phyloP scores from a whole-genome alignment of 768 basidiomycete species.

The Pleurotus ostreatus region DNA sequence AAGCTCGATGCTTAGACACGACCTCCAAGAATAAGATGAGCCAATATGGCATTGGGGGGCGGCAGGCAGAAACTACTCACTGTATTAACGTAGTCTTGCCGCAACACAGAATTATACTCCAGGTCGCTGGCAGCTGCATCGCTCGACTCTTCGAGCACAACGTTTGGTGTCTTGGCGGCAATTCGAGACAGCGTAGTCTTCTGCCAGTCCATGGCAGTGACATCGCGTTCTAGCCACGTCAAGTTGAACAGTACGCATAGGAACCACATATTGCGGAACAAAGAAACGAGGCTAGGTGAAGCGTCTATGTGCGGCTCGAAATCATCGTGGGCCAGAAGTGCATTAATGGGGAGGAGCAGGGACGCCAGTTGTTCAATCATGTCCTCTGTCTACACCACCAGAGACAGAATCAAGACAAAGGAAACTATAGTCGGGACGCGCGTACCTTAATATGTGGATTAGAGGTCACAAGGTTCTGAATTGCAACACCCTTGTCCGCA shows the following conservation, averaged over 20 bases:
- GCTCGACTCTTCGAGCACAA: slow-evolving; percentile 77
- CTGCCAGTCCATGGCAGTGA: slow-evolving; percentile 74
- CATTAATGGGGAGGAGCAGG: slow-evolving; percentile 86
- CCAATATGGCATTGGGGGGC: neutral
- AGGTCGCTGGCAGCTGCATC: slow-evolving; percentile 85
- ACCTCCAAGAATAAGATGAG: slow-evolving; percentile 43
- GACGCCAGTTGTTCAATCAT: slow-evolving; percentile 87
- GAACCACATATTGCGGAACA: slow-evolving; percentile 96
- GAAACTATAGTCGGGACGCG: slow-evolving; percentile 1
- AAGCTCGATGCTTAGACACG: slow-evolving; percentile 59
- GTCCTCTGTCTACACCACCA: slow-evolving; percentile 62
- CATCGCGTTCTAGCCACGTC: slow-evolving; percentile 51
- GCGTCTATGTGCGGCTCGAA: slow-evolving; percentile 57
- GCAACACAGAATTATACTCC: slow-evolving; percentile 88
- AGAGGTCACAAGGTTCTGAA: slow-evolving; percentile 74
- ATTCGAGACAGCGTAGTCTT: slow-evolving; percentile 73
- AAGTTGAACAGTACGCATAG: slow-evolving; percentile 85
- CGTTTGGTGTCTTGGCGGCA: slow-evolving; percentile 79
- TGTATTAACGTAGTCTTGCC: slow-evolving; percentile 78
- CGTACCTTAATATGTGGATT: slow-evolving; percentile 65
- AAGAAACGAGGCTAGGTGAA: slow-evolving; percentile 56
- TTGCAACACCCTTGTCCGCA: slow-evolving; percentile 85
- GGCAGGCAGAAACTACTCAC: slow-evolving; percentile 34
- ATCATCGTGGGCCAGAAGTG: slow-evolving; percentile 68
- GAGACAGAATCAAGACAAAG: slow-evolving; percentile 5